Conservation (phyloP, 202 grass and related monocot species). For the Miscanthus sacchariflorus region DNA sequence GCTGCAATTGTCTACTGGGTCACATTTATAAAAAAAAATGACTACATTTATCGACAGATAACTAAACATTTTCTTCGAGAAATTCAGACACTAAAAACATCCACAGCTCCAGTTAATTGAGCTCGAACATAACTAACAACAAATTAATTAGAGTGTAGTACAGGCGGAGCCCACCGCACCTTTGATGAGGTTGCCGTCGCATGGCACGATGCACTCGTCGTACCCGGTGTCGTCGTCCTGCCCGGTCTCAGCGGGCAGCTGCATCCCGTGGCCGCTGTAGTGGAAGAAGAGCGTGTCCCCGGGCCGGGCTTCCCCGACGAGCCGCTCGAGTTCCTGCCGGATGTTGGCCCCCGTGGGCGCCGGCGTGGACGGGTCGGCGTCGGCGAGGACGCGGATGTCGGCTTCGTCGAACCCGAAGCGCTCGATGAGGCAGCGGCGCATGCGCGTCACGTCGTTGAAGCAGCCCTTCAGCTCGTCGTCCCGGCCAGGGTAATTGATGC, state of each 20-base stretch:
- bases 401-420: constrained; percentile 67
- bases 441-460: constrained; percentile 76
- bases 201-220: constrained; percentile 71
- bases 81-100: too few species aligned
- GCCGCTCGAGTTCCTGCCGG: constrained; percentile 53
- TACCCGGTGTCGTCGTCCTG: too few species aligned
- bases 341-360: constrained; percentile 82
- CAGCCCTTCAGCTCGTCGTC: constrained; percentile 77
- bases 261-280: constrained; percentile 60
- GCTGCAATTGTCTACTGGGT: too few species aligned
- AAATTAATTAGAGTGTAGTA: too few species aligned
- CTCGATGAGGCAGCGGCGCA: constrained; percentile 62
- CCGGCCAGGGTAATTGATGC: constrained; percentile 77
- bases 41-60: too few species aligned
- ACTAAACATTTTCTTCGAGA: too few species aligned
- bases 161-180: constrained; percentile 35
- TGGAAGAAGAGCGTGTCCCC: constrained; percentile 87
- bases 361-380: constrained; percentile 11
- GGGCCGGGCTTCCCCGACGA: constrained; percentile 50
- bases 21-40: too few species aligned
- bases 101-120: too few species aligned
- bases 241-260: constrained; percentile 64
- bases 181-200: constrained; percentile 90
- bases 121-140: too few species aligned
- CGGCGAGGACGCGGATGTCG: constrained; percentile 61